Evolutionary conservation across 306 rosid genomes (phyloP).

Genomic region (Prosopis cineraria): DNA sequence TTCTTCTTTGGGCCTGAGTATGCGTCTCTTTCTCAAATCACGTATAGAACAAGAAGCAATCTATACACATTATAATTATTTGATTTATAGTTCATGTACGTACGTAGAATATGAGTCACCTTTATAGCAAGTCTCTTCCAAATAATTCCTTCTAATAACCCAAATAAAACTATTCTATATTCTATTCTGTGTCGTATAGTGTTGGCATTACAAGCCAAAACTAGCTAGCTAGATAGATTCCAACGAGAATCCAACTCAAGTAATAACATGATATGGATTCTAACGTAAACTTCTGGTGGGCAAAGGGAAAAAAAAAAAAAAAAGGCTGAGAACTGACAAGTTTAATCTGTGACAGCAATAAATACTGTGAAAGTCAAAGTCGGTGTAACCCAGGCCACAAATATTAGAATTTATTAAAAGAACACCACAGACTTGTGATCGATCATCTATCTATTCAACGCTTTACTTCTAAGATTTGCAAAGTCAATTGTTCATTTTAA

Average conservation of each 20-base stretch:
- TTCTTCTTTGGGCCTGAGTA: too few species aligned
- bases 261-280: not conserved
- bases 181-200: too few species aligned
- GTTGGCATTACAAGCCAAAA: not conserved
- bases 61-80: too few species aligned
- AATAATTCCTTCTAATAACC: not conserved
- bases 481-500: not conserved
- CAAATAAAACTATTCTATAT: not conserved
- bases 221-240: not conserved
- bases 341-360: not conserved
- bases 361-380: constrained; percentile 12
- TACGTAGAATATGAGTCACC: not conserved
- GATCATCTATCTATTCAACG: constrained; percentile 17
- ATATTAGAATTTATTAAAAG: too few species aligned
- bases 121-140: not conserved
- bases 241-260: not conserved
- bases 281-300: not conserved
- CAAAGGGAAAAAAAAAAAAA: too few species aligned
- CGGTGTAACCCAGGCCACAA: not conserved
- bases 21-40: not conserved
- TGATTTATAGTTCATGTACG: too few species aligned
- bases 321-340: not conserved
- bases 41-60: not conserved
- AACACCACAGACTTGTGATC: constrained; percentile 17
- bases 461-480: constrained; percentile 50